Base-by-base conservation (phyloP, 176 grass and related monocot genomes). In the Hsuehochloa calcarea region DNA sequence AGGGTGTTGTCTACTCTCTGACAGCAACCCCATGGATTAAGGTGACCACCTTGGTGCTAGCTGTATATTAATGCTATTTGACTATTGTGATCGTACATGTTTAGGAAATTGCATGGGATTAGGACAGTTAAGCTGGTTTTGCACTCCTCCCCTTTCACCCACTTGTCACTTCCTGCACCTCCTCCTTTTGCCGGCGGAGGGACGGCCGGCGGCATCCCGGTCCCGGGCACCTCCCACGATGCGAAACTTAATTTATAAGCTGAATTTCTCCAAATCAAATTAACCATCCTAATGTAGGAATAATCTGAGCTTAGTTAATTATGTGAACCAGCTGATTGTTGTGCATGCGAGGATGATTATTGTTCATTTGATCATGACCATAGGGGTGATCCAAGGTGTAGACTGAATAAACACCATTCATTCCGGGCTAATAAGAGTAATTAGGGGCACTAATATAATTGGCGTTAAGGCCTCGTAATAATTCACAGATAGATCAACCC, bases 1-100 rank as follows among this genome's bases (percentile, higher is more conserved):
- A 83, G 90, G 83, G 58, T 81, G 41, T 41, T 92, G 87, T 89
- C 87, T 80, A 84, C 84, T 45, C 14, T 43, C 69, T 46, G 38
- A 49, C 38, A 87, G 65, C 87, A 87, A 56, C 54, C 84, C 20
- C 84, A 87, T 74, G 22, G 67, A 78, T 86, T 23, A 74, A 22
- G 66, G 80, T 45, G 75, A 79, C 8, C 27, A n/a, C n/a, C n/a
- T 31, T 56, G 11, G 44, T 40, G 72, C 4, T 29, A 29, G 29
- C 29, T 85, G 52, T 88, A 59, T 49, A 81, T 55, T 51, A 84
- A 80, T 80, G 20, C 31, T 80, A 80, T 80, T 58, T 85, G 62
- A 60, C 39, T 40, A 29, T 29, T 29, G 29, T 29, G 29, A 29
- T n/a, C n/a, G 29, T 29, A 29, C 29, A 29, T 29, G 29, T 29